Evolutionary conservation across 2,329 filamentous ascomycete genomes (phyloP).

Genomic region (Colletotrichum tropicicola): DNA sequence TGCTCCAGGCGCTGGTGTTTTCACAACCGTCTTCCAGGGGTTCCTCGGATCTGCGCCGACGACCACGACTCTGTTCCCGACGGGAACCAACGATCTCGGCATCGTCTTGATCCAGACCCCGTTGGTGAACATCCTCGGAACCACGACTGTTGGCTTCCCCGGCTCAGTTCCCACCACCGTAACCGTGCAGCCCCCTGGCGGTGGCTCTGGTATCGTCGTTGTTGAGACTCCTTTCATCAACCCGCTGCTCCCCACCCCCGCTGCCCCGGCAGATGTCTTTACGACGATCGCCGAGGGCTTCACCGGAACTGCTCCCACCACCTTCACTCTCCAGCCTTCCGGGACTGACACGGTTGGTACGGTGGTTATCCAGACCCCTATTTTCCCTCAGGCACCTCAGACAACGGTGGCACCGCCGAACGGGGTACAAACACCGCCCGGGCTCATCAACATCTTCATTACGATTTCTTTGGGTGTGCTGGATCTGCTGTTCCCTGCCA

Average conservation of each 20-base stretch:
- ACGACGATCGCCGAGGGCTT: constrained; percentile 15
- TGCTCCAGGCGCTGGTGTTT: not conserved
- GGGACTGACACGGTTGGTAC: constrained; percentile 10
- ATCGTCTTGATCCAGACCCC: constrained; percentile 24
- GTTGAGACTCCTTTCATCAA: constrained; percentile 17
- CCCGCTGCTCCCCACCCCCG: not conserved
- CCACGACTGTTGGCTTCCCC: constrained; percentile 15
- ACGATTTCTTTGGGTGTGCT: not conserved
- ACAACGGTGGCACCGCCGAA: not conserved
- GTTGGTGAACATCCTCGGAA: not conserved
- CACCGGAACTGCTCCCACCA: constrained; percentile 1
- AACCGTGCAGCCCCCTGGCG: constrained; percentile 18
- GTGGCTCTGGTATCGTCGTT: constrained; percentile 23
- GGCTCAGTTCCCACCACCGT: constrained; percentile 9
- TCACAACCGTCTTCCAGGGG: constrained; percentile 18
- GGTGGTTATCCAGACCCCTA: constrained; percentile 22
- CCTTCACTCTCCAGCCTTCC: constrained; percentile 12
- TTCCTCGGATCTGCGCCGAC: constrained; percentile 6
- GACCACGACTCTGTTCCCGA: constrained; percentile 14
- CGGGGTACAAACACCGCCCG: not conserved
- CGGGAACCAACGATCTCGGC: constrained; percentile 4
- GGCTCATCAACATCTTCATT: not conserved
- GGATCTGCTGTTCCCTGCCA: not conserved
- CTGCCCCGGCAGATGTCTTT: not conserved
- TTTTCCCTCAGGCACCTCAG: constrained; percentile 1